These are phyloP conservation scores for Pestalotiopsis sp. DNA, from an alignment of 2,329 filamentous ascomycete genomes.

Conservation along the genomic window DNA sequence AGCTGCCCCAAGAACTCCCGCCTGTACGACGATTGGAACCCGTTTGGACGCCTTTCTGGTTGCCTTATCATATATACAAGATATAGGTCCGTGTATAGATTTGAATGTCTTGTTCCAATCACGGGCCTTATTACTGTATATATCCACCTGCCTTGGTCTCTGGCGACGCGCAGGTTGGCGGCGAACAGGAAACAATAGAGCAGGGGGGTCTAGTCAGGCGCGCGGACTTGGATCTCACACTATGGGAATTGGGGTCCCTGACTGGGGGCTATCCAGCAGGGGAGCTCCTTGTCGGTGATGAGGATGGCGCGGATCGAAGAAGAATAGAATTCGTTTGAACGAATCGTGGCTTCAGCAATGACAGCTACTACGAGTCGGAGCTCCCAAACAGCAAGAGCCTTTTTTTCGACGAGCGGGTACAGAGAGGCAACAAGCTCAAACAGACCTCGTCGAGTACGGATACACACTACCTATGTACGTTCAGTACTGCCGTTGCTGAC, in stretches of 20 bases:
- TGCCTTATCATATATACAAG: too few species aligned
- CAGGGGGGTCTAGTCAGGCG: neutral
- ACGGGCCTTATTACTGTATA: too few species aligned
- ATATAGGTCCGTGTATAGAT: too few species aligned
- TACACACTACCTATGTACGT: neutral
- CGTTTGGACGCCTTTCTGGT: too few species aligned
- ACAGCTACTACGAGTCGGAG: neutral
- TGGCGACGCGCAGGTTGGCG: neutral
- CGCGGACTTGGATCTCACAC: neutral
- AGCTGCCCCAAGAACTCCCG: too few species aligned
- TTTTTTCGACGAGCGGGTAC: neutral
- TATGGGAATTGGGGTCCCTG: neutral
- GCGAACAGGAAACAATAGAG: neutral
- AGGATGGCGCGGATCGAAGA: constrained; percentile 3
- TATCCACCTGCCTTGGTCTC: neutral
- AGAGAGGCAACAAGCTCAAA: neutral
- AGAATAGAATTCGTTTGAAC: neutral
- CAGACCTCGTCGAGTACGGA: neutral
- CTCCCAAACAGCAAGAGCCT: too few species aligned
- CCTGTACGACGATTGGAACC: too few species aligned
- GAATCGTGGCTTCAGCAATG: constrained; percentile 4
- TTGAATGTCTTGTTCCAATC: too few species aligned
- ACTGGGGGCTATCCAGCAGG: neutral
- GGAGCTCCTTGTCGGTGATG: neutral
- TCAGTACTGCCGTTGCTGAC: neutral